Evolutionary conservation across 225 moss, liverwort and hornwort species (phyloP), one percentile per base, ranked within the genome.

Genomic region (Straminergon stramineum): DNA sequence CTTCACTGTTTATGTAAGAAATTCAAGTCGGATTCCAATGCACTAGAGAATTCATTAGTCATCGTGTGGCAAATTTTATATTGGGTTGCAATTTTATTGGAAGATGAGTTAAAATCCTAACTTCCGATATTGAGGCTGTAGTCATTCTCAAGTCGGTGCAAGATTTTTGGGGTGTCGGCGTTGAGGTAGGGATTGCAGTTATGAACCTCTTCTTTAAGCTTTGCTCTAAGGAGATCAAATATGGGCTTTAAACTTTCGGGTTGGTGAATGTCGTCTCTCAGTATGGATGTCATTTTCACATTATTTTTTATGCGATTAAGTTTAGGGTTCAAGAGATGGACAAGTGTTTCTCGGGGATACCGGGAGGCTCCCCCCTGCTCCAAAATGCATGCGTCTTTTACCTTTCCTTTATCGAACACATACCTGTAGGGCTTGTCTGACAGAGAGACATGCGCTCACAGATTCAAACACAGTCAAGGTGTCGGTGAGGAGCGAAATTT

Each of bases 281-380:
- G 2, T 68, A 12, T 37, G 68, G 21, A 68, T 68, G 37, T 67
- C n/a, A 22, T 23, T 39, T 39, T 70, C 8, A 70, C 39, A 39
- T 70, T 24, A 8, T 39, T 39, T 48, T 70, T 8, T 39, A 14
- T 70, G 8, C 13, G 1, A 70, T 24, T 24, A 39, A 23, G 24
- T 39, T 70, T 7, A 24, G 24, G 39, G 3, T 39, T 70, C 8
- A 23, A 39, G 39, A 39, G 24, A 39, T 24, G 7, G 7, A 24
- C 5, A 37, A 68, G 6, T 21, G 6, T 21, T 68, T 4, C 7
- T 68, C 6, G 11, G 0, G 6, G n/a, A 21, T 68, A n/a, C 7
- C 11, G 11, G 14, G 39, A 41, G 24, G 15, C 27, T 9, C 2
- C 48, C 5, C 8, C 8, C 0, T 4, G 2, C n/a, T n/a, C n/a